Percentiles rank a stretch among this genome's conserved stretches.
Conservation (phyloP, 495 filamentous ascomycete genomes). For the Rostrohypoxylon terebratum region DNA sequence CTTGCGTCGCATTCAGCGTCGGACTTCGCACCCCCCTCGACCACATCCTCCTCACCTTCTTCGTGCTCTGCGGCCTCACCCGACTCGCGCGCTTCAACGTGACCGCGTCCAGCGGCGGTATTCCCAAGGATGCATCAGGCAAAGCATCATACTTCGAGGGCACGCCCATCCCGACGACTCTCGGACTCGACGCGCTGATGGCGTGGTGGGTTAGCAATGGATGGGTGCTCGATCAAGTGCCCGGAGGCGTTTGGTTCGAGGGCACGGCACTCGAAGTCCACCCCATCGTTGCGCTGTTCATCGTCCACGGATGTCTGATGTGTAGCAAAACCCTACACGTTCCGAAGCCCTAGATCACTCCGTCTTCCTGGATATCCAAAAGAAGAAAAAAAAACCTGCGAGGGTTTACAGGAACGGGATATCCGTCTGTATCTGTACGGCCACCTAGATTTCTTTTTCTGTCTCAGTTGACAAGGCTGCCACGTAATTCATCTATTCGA, state of each 20-base stretch:
- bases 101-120: constrained; percentile 72
- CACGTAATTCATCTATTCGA: background rate
- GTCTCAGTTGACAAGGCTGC: background rate
- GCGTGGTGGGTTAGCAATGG: constrained; percentile 86
- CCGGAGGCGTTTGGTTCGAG: constrained; percentile 71
- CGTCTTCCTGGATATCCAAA: background rate
- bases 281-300: constrained; percentile 83
- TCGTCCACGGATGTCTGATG: constrained; percentile 90
- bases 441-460: background rate
- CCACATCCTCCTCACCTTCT: constrained; percentile 85
- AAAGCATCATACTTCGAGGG: constrained; percentile 98
- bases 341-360: constrained; percentile 80
- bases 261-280: constrained; percentile 86
- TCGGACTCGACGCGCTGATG: constrained; percentile 85
- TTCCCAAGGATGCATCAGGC: constrained; percentile 91
- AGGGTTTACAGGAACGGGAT: background rate
- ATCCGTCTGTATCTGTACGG: background rate
- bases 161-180: constrained; percentile 91
- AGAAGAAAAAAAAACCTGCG: no score
- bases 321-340: constrained; percentile 94
- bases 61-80: constrained; percentile 94
- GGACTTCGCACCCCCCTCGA: constrained; percentile 89
- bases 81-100: constrained; percentile 98
- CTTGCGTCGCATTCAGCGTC: constrained; percentile 86
- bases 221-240: constrained; percentile 81